A percentile compares a stretch with the other conserved stretches of the same genome.
These are phyloP conservation scores for Rhizopus microsporus DNA, from an alignment of 371 early-diverging fungal species.

Conservation along the genomic window DNA sequence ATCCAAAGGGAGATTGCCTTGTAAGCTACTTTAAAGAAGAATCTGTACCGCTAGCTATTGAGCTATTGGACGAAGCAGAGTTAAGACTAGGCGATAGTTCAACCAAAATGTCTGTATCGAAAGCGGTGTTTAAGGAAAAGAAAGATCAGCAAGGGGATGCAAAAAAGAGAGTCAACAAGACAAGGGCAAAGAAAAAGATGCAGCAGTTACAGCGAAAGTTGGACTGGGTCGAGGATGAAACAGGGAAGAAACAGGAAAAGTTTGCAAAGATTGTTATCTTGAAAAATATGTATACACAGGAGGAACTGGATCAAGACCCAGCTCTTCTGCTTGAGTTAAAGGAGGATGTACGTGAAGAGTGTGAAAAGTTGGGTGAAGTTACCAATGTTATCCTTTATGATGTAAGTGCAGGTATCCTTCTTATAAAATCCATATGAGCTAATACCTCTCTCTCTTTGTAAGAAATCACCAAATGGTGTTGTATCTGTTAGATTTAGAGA, in stretches of 20 bases:
- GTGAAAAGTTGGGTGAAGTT: conserved; percentile 91
- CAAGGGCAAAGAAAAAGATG: conserved; percentile 68
- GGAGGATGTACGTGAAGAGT: conserved; percentile 91
- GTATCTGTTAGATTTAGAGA: conserved; percentile 90
- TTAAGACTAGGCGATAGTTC: conserved; percentile 66
- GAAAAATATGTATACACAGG: conserved; percentile 90
- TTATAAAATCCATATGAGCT: too few relatives aligned
- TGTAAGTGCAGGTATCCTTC: conserved; percentile 47
- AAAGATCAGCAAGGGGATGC: conserved; percentile 31
- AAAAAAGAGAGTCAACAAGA: conserved; percentile 52
- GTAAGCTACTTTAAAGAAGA: conserved; percentile 90
- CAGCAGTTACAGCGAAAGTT: conserved; percentile 85
- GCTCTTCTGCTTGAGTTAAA: conserved; percentile 86
- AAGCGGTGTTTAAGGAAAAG: conserved; percentile 77
- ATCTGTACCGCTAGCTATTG: conserved; percentile 81
- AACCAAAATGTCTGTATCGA: conserved; percentile 64
- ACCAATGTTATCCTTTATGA: conserved; percentile 89
- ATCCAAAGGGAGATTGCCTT: conserved; percentile 87
- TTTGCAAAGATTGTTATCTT: conserved; percentile 84
- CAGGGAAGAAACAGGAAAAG: conserved; percentile 71
- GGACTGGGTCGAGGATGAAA: conserved; percentile 89
- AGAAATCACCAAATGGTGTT: conserved; percentile 85
- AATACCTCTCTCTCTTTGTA: background rate
- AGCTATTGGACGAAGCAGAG: conserved; percentile 84
- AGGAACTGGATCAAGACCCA: conserved; percentile 90